phyloP scores from a whole-genome alignment of 1,139 yeast species.

The Candida tetrigidarum region DNA sequence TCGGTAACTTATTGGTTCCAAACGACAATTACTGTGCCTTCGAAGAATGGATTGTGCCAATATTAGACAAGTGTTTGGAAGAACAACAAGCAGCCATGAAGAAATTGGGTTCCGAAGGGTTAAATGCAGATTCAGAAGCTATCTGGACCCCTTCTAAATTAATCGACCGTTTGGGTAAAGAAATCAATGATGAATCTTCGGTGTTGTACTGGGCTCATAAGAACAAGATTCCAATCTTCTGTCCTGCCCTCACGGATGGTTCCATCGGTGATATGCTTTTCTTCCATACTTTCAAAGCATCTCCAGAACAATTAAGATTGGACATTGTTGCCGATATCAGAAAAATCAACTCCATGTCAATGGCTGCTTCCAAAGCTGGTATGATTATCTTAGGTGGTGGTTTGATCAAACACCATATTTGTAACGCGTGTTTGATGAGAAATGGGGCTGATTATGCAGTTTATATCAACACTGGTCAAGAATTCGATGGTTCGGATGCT shows the following conservation, averaged over 20 bases:
- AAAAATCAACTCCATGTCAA: constrained; percentile 86
- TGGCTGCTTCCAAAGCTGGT: constrained; percentile 96
- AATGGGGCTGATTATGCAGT: constrained; percentile 99
- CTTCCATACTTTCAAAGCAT: constrained; percentile 95
- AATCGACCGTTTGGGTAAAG: constrained; percentile 92
- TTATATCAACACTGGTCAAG: constrained; percentile 97
- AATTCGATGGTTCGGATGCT: constrained; percentile 98
- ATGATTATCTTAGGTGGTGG: constrained; percentile 98
- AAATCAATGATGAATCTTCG: constrained; percentile 91
- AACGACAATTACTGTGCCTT: constrained; percentile 96
- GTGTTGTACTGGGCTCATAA: constrained; percentile 98
- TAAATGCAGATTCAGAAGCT: constrained; percentile 48
- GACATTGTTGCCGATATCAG: constrained; percentile 96
- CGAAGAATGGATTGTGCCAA: constrained; percentile 98
- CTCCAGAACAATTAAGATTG: constrained; percentile 85
- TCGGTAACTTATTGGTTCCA: constrained; percentile 95
- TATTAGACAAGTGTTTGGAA: constrained; percentile 80
- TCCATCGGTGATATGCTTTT: constrained; percentile 98
- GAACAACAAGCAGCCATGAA: constrained; percentile 79
- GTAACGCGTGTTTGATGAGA: constrained; percentile 98
- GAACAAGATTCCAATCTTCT: constrained; percentile 92
- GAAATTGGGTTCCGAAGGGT: constrained; percentile 62
- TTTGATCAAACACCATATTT: constrained; percentile 92
- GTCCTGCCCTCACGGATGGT: constrained; percentile 98
- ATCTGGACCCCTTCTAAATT: constrained; percentile 93